Percentiles rank a stretch among this genome's conserved stretches.
Evolutionary conservation across 2,329 filamentous ascomycete genomes (phyloP).

Genomic region (Cladophialophora psammophila): DNA sequence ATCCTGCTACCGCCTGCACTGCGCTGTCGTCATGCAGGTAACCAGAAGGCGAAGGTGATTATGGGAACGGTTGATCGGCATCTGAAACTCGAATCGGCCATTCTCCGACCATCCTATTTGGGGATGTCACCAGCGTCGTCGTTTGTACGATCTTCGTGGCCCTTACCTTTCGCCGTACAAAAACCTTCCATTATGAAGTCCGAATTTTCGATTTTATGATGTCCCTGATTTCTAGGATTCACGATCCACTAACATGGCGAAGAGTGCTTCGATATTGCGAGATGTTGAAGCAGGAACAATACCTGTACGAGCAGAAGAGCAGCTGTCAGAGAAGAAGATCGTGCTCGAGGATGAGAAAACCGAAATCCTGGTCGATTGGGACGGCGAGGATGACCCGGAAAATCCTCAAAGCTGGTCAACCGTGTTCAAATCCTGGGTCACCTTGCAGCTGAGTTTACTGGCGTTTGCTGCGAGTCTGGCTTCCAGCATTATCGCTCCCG

Average conservation of each 20-base stretch:
- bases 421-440: constrained; percentile 57
- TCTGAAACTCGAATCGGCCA: constrained; percentile 1
- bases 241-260: constrained; percentile 1
- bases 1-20: neutral
- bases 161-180: constrained; percentile 1
- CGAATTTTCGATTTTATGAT: constrained; percentile 8
- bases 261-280: neutral
- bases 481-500: constrained; percentile 60
- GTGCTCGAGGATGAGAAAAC: constrained; percentile 8
- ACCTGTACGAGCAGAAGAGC: neutral
- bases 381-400: constrained; percentile 32
- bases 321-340: constrained; percentile 6
- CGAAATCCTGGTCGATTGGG: constrained; percentile 29
- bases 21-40: neutral
- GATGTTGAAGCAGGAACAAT: constrained; percentile 11
- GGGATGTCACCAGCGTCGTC: neutral
- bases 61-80: constrained; percentile 17
- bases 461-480: constrained; percentile 60
- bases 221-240: neutral
- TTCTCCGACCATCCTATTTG: constrained; percentile 9
- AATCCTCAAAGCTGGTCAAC: constrained; percentile 59
- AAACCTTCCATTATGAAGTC: neutral
- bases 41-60: neutral
- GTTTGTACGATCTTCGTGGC: constrained; percentile 5
- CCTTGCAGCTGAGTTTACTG: constrained; percentile 58